phyloP scores from a whole-genome alignment of 257 asterid genomes.

The Solanum phureja region DNA sequence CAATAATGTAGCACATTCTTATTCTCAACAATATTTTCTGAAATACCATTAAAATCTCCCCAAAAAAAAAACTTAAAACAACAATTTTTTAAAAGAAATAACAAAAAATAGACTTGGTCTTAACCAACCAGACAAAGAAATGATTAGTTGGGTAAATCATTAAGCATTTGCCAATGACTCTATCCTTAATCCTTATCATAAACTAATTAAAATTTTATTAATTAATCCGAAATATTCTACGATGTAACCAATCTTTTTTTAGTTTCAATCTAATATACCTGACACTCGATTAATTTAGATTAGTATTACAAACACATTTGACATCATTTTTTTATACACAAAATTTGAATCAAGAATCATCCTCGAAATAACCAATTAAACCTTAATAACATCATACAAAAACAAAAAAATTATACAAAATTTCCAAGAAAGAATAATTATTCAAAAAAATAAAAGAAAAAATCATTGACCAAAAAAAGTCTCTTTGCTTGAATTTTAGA shows the following conservation, averaged over 20 bases:
- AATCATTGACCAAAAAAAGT: neutral
- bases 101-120: neutral
- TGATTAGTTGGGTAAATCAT: neutral
- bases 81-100: too few relatives aligned
- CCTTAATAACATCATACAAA: neutral
- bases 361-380: neutral
- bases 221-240: too few relatives aligned
- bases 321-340: neutral
- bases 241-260: too few relatives aligned
- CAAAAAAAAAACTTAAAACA: too few relatives aligned
- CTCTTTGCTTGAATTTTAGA: neutral
- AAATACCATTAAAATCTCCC: too few relatives aligned
- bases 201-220: neutral
- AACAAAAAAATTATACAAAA: neutral
- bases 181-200: neutral
- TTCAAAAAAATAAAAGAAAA: neutral
- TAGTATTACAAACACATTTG: too few relatives aligned
- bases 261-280: too few relatives aligned
- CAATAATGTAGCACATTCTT: neutral
- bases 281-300: neutral
- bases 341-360: too few relatives aligned
- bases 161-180: neutral
- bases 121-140: neutral
- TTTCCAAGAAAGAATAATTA: neutral
- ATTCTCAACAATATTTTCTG: neutral